Base-by-base conservation (phyloP, 148 eudicot genomes). In the Nepenthes mirabilis region DNA sequence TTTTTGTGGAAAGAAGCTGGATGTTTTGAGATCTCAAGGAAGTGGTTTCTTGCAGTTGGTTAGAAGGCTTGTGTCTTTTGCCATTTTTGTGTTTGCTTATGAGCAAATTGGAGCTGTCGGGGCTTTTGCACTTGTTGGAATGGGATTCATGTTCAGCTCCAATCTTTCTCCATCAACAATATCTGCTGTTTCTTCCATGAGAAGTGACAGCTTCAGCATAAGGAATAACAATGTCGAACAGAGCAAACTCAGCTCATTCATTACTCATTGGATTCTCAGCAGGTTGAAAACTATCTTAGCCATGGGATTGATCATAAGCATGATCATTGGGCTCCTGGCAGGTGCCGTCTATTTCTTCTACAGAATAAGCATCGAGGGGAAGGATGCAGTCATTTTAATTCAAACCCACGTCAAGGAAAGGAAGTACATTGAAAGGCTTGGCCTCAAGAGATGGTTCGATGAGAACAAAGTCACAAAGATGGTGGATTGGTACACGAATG, bases 301-400 rank as follows among this genome's bases (percentile, higher is more conserved):
- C 2, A 67, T 85, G 48, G 83, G 84, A 6, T 57, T 88, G 65
- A 88, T 88, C 55, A 74, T 77, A 2, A 89, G 77, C 34, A 73
- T 88, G 84, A 80, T 81, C 61, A 67, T 81, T 2, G 86, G 86
- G 33, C 70, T 79, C 8, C 13, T 88, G 62, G 62, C 68, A 5
- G 88, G 88, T 1, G 63, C 66, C 59, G 62, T 85, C 63, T 80
- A 85, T 67, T 79, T 82, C 74, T 80, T 91, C 6, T 85, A 88
- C 61, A 80, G 82, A 67, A 79, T 88, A 13, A 91, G 86, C 2
- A 53, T 82, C 1, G 91, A 88, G 66, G 96, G 88, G 9, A 88
- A 83, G 62, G 91, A 82, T 54, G 91, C 84, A 0, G 81, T 88
- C 2, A 56, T 77, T n/a, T 80, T 91, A 10, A 50, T 88, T 14